phyloP scores from a whole-genome alignment of 2,329 filamentous ascomycete species.

The Phialophora expanda region DNA sequence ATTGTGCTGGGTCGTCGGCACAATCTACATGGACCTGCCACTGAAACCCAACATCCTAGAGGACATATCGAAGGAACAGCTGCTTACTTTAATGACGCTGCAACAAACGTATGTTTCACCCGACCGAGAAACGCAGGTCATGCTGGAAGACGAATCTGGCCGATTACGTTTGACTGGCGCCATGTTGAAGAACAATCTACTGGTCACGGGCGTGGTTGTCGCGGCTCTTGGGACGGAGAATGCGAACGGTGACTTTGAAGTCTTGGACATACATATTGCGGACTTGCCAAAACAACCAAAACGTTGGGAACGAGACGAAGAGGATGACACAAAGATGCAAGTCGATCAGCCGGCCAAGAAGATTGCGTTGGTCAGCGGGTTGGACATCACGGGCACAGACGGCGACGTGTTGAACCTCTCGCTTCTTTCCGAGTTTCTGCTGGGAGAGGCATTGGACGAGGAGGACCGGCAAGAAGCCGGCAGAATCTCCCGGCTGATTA shows the following conservation, averaged over 20 bases:
- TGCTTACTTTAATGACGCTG: constrained; percentile 80
- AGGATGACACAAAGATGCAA: constrained; percentile 43
- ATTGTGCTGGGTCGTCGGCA: constrained; percentile 92
- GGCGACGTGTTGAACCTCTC: constrained; percentile 76
- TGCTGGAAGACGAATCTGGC: constrained; percentile 95
- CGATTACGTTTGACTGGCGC: constrained; percentile 79
- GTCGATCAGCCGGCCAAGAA: constrained; percentile 58
- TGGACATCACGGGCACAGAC: constrained; percentile 78
- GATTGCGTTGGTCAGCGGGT: constrained; percentile 85
- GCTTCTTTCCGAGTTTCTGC: constrained; percentile 82
- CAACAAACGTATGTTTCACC: constrained; percentile 75
- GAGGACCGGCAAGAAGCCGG: constrained; percentile 64
- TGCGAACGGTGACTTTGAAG: constrained; percentile 86
- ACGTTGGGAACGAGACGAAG: constrained; percentile 74
- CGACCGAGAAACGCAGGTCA: constrained; percentile 69
- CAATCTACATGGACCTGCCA: constrained; percentile 96
- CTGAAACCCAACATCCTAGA: constrained; percentile 95
- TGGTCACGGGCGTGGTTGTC: constrained; percentile 92
- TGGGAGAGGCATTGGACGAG: constrained; percentile 75
- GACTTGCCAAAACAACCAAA: constrained; percentile 81
- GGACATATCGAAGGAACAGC: constrained; percentile 94
- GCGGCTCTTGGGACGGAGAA: constrained; percentile 97
- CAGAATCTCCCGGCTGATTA: constrained; percentile 80
- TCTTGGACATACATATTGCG: constrained; percentile 86
- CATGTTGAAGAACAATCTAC: constrained; percentile 67